Base-by-base conservation (phyloP, 306 rosid species). In the Prunus kanzakura region DNA sequence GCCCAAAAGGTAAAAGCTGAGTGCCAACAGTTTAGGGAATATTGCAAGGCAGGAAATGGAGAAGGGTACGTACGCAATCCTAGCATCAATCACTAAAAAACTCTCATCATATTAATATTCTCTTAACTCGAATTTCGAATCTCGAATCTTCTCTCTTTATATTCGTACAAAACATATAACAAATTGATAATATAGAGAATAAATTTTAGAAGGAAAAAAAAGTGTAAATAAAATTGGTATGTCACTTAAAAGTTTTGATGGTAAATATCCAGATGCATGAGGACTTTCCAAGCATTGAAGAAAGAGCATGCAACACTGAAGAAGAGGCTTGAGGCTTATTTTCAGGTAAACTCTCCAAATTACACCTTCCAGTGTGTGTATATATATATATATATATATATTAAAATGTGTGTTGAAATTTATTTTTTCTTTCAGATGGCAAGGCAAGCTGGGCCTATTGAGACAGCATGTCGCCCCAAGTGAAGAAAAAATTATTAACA, bases 1-100 rank as follows among this genome's bases (percentile, higher is more conserved):
- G 98, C 97, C 85, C 89, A 88, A 79, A 93, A 87, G 88, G 97
- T 93, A 83, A 87, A 91, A 93, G 91, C 88, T 77, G 96, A 93
- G 86, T 84, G 93, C 85, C 89, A 86, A 64, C 85, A 84, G 65
- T 91, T 91, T 19, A 87, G 91, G 81, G 97, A 91, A 87, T 88
- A 87, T 82, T 93, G 98, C 76, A 86, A 69, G 77, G 69, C 87
- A 49, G 87, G 83, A 84, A 93, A 88, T 84, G 89, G 81, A 68
- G 96, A 93, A 76, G 98, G 97, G 98, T 93, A 88, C 81, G 25
- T 49, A n/a, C 15, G 30, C 10, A 30, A 63, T 16, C 10, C 60
- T 25, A n/a, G 18, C 14, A 51, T 58, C 16, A 16, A 10, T 12
- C 27, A 2, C 11, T 8, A 1, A n/a, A 18, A 55, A 18, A 6